Base-by-base conservation (phyloP, 2,329 filamentous ascomycete genomes). In the Xylariaceae sp. region DNA sequence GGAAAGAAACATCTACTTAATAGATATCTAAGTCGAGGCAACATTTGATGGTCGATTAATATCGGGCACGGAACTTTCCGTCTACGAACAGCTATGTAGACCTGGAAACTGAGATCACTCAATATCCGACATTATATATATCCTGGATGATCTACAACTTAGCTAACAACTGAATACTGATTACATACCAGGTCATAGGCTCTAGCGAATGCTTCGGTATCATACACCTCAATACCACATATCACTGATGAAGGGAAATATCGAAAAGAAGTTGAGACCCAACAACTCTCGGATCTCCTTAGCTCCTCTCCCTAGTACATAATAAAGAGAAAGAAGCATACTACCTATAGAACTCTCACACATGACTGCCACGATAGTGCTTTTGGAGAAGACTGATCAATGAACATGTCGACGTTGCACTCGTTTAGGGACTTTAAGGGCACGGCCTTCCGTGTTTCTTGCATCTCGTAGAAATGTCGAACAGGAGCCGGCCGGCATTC, bases 81-180 rank as follows among this genome's bases (percentile, higher is more conserved):
- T 37, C n/a, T 50, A 32, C 42, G 40, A 32, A 40, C 23, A 52
- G 51, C 50, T 54, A n/a, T n/a, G n/a, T n/a, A 18, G 59, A 59
- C 53, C 53, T 54, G 53, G 59, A 52, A 61, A 44, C 48, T 40
- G 47, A 42, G 53, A 48, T 50, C 52, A 48, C 47, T 46, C 47
- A 56, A 54, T 56, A 56, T 37, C 7, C 12, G 14, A 37, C 9
- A 3, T n/a, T 3, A 4, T 29, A 48, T 47, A 53, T 48, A 55
- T 54, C 56, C 60, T 48, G 44, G 50, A 57, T 54, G 57, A 54
- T 52, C 48, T 57, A 56, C 44, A 62, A 48, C 54, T 48, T 61
- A 50, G 46, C 54, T 51, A 48, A 44, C 56, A 46, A 10, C 18
- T 50, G 40, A 42, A 16, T 51, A 49, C 48, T 50, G 56, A 56